Conservation (phyloP, 2,329 filamentous ascomycete genomes). For the Alternaria atra region DNA sequence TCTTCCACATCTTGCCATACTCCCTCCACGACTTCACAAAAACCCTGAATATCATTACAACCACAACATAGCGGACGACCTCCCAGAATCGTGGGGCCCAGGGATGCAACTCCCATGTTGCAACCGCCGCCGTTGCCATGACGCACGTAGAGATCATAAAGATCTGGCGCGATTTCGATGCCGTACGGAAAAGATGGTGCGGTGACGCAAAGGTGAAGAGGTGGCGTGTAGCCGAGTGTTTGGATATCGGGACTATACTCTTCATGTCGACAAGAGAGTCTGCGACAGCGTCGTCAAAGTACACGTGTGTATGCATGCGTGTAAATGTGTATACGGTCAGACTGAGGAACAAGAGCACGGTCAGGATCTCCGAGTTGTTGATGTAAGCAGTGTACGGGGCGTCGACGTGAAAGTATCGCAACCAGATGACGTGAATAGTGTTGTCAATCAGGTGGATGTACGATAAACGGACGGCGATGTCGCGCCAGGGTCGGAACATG, state of each 20-base stretch:
- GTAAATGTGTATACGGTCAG: not conserved
- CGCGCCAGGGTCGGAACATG: constrained; percentile 5
- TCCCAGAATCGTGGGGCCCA: not conserved
- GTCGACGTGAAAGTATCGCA: not conserved
- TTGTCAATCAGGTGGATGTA: constrained; percentile 3
- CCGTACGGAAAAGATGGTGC: not conserved
- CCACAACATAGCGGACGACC: not conserved
- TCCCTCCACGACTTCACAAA: no score
- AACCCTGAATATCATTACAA: not conserved
- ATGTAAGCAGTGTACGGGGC: constrained; percentile 2
- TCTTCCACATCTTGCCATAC: not conserved
- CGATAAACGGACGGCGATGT: not conserved
- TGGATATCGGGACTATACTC: not conserved
- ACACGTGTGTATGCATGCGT: constrained; percentile 2
- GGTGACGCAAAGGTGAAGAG: not conserved
- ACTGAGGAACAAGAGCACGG: not conserved
- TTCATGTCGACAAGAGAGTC: not conserved
- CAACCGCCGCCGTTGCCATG: not conserved
- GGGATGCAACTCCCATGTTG: not conserved
- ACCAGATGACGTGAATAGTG: not conserved
- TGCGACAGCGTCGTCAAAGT: not conserved
- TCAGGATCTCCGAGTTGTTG: constrained; percentile 6
- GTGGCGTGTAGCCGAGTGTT: not conserved
- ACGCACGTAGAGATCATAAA: not conserved
- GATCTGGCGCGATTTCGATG: not conserved